Base-by-base conservation (phyloP, 805 yeast species). In the Pichia heedii region DNA sequence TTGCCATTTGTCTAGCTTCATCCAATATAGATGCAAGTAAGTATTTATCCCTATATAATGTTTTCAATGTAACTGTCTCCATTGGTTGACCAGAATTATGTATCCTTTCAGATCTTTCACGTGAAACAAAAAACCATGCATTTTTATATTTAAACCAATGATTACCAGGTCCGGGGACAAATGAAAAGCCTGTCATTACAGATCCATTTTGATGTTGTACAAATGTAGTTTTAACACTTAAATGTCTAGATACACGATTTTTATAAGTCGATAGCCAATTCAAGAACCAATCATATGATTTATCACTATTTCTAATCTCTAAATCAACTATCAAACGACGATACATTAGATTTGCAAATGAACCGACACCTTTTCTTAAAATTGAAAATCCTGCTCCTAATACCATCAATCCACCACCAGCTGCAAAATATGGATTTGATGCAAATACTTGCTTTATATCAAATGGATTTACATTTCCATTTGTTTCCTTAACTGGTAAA, bases 81-180 rank as follows among this genome's bases (percentile, higher is more conserved):
- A 86, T 86, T 4, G 98, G 98, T 1, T 95, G 74, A 3, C 97
- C 97, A 49, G 78, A 83, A 57, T 93, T 96, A 58, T 90, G 74
- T 59, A 93, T 70, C 49, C 90, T 77, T 6, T 93, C 93, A 2
- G 95, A 84, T 53, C 98, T 73, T 58, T 93, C 97, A 46, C 98
- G 75, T 52, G 81, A 84, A 19, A 93, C 87, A 47, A 83, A 70
- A 76, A 93, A 84, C 65, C 79, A 88, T 0, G 96, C 95, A 9
- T 90, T 90, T 52, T 80, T 74, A 63, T 90, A 93, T 49, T 75
- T 69, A 46, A 93, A 77, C 65, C 90, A 71, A 61, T 93, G 98
- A 53, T 82, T 84, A 4, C 98, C 98, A 0, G 97, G 97, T 20
- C 98, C 98, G 0, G 98, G 98, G 15, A 93, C 97, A 44, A 93